phyloP scores from a whole-genome alignment of 805 yeast species.

The Spathaspora boniae region DNA sequence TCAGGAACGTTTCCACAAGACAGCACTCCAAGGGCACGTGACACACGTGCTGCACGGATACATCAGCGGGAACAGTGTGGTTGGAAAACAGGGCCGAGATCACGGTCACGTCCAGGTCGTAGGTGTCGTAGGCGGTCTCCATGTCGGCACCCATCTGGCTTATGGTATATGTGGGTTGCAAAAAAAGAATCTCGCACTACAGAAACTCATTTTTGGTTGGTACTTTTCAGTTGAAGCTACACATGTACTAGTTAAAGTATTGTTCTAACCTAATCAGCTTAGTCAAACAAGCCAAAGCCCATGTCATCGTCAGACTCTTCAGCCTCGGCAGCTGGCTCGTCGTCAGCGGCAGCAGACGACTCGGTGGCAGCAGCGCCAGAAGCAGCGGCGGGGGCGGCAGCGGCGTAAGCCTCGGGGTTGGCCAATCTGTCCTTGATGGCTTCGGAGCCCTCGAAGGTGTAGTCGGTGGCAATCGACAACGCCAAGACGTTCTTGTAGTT shows the following conservation, averaged over 20 bases:
- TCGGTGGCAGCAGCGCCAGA: constrained; percentile 70
- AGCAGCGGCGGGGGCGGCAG: constrained; percentile 93
- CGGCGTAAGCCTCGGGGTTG: constrained; percentile 99
- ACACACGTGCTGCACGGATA: too few relatives aligned
- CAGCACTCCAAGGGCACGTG: too few relatives aligned
- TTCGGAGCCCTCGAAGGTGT: constrained; percentile 99
- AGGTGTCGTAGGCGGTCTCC: neutral
- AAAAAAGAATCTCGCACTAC: neutral
- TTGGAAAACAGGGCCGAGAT: too few relatives aligned
- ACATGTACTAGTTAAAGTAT: constrained; percentile 2
- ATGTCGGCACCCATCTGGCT: neutral
- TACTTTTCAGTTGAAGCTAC: neutral
- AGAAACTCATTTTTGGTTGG: too few relatives aligned
- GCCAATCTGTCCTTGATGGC: constrained; percentile 99
- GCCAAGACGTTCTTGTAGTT: constrained; percentile 98
- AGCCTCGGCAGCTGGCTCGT: constrained; percentile 69
- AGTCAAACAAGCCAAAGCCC: constrained; percentile 99
- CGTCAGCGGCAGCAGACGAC: constrained; percentile 70
- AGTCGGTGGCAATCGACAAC: constrained; percentile 96
- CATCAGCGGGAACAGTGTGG: too few relatives aligned
- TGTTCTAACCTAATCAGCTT: constrained; percentile 33
- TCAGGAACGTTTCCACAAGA: too few relatives aligned
- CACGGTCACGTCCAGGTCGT: too few relatives aligned
- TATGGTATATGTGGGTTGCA: neutral
- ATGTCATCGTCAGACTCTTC: constrained; percentile 84